phyloP scores from a whole-genome alignment of 2,329 filamentous ascomycete species.

The Achaetomium macrosporum region DNA sequence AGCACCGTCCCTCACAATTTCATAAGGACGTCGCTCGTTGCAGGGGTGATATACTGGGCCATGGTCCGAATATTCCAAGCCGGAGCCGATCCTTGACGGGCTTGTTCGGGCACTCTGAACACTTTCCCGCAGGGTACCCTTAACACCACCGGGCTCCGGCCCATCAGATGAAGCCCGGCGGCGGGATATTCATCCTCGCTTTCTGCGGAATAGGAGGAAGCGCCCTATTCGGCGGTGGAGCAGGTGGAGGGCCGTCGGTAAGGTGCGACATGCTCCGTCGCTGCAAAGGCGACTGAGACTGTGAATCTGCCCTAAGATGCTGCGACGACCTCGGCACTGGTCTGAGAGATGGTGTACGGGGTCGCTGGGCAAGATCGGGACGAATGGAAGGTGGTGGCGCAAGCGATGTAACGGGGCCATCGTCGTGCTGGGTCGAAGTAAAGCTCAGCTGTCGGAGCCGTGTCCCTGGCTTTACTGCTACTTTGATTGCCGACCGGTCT shows the following conservation, averaged over 20 bases:
- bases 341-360: constrained; percentile 17
- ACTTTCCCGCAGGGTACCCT: neutral
- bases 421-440: constrained; percentile 16
- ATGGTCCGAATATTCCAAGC: too few species aligned
- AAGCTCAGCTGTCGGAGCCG: constrained; percentile 25
- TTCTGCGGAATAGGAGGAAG: constrained; percentile 47
- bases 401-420: neutral
- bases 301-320: constrained; percentile 23
- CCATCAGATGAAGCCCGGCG: constrained; percentile 18
- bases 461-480: constrained; percentile 12
- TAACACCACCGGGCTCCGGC: neutral
- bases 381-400: constrained; percentile 8
- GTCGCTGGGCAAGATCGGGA: constrained; percentile 7
- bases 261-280: constrained; percentile 49
- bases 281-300: constrained; percentile 24
- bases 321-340: constrained; percentile 21
- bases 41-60: too few species aligned
- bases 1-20: neutral
- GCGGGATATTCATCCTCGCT: constrained; percentile 7
- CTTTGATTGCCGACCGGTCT: constrained; percentile 19
- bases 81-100: too few species aligned
- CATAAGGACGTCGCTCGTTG: neutral
- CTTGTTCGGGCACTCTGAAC: too few species aligned
- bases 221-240: constrained; percentile 49
- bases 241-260: constrained; percentile 45